A percentile compares a stretch with the other conserved stretches of the same genome.
phyloP scores from a whole-genome alignment of 164 flowering plant species.

The Umbilicus rupestris region DNA sequence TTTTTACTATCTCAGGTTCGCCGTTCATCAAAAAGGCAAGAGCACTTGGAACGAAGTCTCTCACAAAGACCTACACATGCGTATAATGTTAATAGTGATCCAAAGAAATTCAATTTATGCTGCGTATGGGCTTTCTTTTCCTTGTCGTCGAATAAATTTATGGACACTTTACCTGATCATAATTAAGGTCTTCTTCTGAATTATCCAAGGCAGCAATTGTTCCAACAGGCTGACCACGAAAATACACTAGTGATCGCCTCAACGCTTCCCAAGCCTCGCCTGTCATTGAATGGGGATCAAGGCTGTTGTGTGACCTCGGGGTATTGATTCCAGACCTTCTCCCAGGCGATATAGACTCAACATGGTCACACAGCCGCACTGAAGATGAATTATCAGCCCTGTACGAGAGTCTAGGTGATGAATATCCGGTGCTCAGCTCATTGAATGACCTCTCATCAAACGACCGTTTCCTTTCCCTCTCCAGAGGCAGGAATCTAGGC shows the following conservation, averaged over 20 bases:
- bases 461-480: slow-evolving; percentile 56
- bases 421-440: slow-evolving; percentile 29
- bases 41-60: slow-evolving; percentile 84
- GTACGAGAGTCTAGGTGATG: slow-evolving; percentile 25
- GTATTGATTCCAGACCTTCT: slow-evolving; percentile 37
- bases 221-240: slow-evolving; percentile 76
- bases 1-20: slow-evolving; percentile 72
- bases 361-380: slow-evolving; percentile 15
- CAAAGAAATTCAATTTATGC: neutral
- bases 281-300: slow-evolving; percentile 53
- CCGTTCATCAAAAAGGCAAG: slow-evolving; percentile 80
- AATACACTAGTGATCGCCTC: slow-evolving; percentile 56
- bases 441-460: slow-evolving; percentile 43
- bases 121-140: no score
- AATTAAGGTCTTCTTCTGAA: slow-evolving; percentile 66
- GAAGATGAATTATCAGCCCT: slow-evolving; percentile 23
- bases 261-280: slow-evolving; percentile 77
- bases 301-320: slow-evolving; percentile 26
- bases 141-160: no score
- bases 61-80: slow-evolving; percentile 57
- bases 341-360: slow-evolving; percentile 20
- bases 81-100: neutral
- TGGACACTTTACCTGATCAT: slow-evolving; percentile 57
- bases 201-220: slow-evolving; percentile 78
- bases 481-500: slow-evolving; percentile 44